phyloP scores from a whole-genome alignment of 1,284 basidiomycete species.

The Hymenochaete sp. region DNA sequence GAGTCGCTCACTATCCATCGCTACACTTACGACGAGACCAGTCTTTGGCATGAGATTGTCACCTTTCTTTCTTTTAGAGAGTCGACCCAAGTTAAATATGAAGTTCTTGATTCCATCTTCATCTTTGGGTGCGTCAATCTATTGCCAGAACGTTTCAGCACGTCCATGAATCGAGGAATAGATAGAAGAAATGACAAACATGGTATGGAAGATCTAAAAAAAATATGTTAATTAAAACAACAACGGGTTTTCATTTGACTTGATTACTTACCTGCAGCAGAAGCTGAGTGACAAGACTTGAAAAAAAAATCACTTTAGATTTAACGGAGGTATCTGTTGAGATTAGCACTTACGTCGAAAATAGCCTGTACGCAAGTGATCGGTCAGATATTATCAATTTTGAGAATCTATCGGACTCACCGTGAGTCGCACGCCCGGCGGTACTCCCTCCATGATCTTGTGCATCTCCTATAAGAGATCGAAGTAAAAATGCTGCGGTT shows the following conservation, averaged over 20 bases:
- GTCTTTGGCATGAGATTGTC: not conserved
- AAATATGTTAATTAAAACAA: slow-evolving; percentile 1
- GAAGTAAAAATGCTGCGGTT: not conserved
- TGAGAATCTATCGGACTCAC: not conserved
- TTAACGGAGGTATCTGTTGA: not conserved
- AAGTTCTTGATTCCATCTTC: slow-evolving; percentile 7
- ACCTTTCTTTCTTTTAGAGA: not conserved
- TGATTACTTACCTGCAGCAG: slow-evolving; percentile 27
- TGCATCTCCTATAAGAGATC: not conserved
- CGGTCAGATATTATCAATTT: not conserved
- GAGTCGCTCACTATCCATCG: too few relatives aligned
- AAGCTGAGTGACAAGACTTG: slow-evolving; percentile 32
- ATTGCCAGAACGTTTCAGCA: not conserved
- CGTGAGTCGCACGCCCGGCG: slow-evolving; percentile 8
- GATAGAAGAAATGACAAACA: slow-evolving; percentile 17
- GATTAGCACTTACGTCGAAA: slow-evolving; percentile 4
- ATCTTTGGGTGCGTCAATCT: not conserved
- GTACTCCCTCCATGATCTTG: slow-evolving; percentile 3
- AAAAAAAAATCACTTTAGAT: not conserved
- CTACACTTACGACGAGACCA: too few relatives aligned
- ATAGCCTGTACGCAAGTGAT: not conserved
- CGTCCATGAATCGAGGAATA: not conserved
- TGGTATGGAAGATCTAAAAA: slow-evolving; percentile 35
- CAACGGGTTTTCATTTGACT: not conserved
- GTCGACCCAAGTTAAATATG: not conserved